Evolutionary conservation across 768 basidiomycete species (phyloP), one percentile per base, ranked within the genome.

Genomic region (Tubosaeta brunneosetosa): DNA sequence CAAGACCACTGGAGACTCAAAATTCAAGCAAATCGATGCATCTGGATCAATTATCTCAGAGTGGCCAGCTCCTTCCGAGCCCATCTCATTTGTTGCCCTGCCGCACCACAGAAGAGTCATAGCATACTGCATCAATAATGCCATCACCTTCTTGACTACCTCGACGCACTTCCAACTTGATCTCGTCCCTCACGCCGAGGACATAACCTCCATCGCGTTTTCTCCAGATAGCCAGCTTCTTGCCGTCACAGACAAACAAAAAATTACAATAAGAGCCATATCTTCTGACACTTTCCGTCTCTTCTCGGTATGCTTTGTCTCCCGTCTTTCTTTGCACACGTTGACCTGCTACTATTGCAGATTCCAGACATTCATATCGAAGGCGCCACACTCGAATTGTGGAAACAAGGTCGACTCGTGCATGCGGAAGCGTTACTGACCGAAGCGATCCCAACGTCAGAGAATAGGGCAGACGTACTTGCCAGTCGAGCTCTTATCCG

Each of bases 71-170:
- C 11, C 25, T 7, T 22, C 10, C 0, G 6, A 22, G 22, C 22
- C 22, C 22, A 22, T 36, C 44, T 2, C 46, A 14, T 3, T 19
- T 58, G 16, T 12, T 29, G 29, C 40, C 3, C 17, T 52, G 1
- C 11, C 51, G 0, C 8, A 26, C 1, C 16, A 38, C 2, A n/a
- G 41, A 12, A 34, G 14, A 12, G 8, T 34, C 12, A 11, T 34
- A 11, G 33, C 33, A 34, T 34, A 12, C 22, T 7, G 46, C 16
- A 3, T 22, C 0, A 17, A 12, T 3, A 12, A 16, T 0, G 12
- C 33, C 8, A n/a, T 50, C 14, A 44, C n/a, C 6, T 50, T 58
- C 11, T 58, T 50, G 55, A 34, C 33, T n/a, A 29, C 36, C 3
- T 47, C 36, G 44, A 57, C 48, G 11, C 42, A 22, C 17, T 16